Evolutionary conservation across 208 protist genomes (phyloP).

Genomic region (Trypanosoma vivax): DNA sequence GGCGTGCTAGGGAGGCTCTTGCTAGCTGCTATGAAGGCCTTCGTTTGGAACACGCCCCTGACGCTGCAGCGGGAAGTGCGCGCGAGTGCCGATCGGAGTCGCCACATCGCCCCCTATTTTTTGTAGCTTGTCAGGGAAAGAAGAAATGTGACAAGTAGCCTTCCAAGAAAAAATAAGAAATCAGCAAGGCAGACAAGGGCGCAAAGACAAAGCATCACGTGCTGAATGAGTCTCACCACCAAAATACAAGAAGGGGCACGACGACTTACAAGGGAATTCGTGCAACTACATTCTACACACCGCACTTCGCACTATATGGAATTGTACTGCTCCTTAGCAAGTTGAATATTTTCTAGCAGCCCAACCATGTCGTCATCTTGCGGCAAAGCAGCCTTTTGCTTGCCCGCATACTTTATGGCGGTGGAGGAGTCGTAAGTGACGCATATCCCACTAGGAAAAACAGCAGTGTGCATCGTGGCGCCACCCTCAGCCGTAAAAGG

Average conservation of each 20-base stretch:
- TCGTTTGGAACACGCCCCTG: conserved; percentile 71
- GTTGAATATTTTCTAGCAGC: conserved; percentile 74
- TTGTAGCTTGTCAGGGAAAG: not conserved
- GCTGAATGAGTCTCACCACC: too few relatives aligned
- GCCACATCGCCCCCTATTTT: conserved; percentile 8
- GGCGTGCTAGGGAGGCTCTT: conserved; percentile 77
- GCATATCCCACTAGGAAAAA: conserved; percentile 65
- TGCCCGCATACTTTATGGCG: conserved; percentile 34
- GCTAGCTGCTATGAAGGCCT: conserved; percentile 63
- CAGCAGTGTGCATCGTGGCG: conserved; percentile 42
- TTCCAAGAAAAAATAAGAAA: not conserved
- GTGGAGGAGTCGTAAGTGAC: conserved; percentile 69
- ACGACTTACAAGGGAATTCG: too few relatives aligned
- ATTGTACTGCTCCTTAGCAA: conserved; percentile 63
- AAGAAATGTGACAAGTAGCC: not conserved
- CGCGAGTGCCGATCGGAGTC: conserved; percentile 9
- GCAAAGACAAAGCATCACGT: too few relatives aligned
- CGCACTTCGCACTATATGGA: conserved; percentile 6
- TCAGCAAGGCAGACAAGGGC: too few relatives aligned
- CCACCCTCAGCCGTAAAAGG: conserved; percentile 29
- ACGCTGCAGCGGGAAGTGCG: conserved; percentile 5
- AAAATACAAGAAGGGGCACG: not conserved
- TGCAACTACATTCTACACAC: too few relatives aligned
- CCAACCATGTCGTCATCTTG: conserved; percentile 64
- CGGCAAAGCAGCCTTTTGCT: conserved; percentile 16